phyloP scores from a whole-genome alignment of 768 basidiomycete species.

The Crepidotus variabilis region DNA sequence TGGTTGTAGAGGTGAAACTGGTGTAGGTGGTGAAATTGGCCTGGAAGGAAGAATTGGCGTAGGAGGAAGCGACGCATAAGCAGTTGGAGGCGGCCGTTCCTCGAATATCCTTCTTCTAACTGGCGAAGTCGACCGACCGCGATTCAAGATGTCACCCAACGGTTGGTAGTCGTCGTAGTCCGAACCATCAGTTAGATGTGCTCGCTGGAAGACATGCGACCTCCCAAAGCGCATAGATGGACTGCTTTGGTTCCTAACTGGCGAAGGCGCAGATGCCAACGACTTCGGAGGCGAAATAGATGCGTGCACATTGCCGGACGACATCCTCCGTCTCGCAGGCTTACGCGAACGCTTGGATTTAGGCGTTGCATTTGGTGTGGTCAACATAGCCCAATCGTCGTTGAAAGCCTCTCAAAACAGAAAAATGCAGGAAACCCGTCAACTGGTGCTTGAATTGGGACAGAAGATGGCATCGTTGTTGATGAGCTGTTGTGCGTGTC shows the following conservation, averaged over 20 bases:
- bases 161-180: constrained; percentile 25
- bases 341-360: neutral
- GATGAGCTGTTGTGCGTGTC: no score
- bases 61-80: constrained; percentile 72
- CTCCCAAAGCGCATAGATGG: constrained; percentile 20
- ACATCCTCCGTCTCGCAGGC: neutral
- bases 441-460: no score
- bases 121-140: constrained; percentile 23
- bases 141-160: constrained; percentile 10
- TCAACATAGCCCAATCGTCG: neutral
- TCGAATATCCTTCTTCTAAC: constrained; percentile 18
- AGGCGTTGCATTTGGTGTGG: neutral
- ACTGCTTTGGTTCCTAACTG: constrained; percentile 19
- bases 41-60: constrained; percentile 60
- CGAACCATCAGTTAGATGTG: constrained; percentile 24
- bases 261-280: constrained; percentile 20
- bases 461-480: no score
- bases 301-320: neutral
- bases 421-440: neutral
- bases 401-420: neutral
- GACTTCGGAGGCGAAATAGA: constrained; percentile 17
- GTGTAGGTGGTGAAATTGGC: constrained; percentile 29
- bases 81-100: constrained; percentile 34
- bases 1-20: constrained; percentile 26
- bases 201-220: constrained; percentile 16